Conservation (phyloP, 345 rosid species). For the Pistacia integerrima region DNA sequence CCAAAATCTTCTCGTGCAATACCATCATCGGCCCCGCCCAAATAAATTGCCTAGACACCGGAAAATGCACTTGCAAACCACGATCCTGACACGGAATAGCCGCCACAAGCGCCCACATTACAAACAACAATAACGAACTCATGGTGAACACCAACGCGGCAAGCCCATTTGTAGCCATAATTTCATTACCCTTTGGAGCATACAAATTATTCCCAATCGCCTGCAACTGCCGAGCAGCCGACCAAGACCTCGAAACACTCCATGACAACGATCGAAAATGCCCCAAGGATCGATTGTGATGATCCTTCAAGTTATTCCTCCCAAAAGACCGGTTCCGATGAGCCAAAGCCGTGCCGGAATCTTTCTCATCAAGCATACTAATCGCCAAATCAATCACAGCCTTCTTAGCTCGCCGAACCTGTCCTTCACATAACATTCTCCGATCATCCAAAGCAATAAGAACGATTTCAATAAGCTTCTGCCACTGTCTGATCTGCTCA, state of each 20-base stretch:
- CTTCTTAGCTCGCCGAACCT: slow-evolving; percentile 86
- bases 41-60: slow-evolving; percentile 61
- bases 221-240: slow-evolving; percentile 88
- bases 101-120: slow-evolving; percentile 94
- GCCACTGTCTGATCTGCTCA: slow-evolving; percentile 75
- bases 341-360: slow-evolving; percentile 44
- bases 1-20: slow-evolving; percentile 73
- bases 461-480: slow-evolving; percentile 71
- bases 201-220: slow-evolving; percentile 65
- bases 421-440: slow-evolving; percentile 71
- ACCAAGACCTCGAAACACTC: slow-evolving; percentile 98
- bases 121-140: slow-evolving; percentile 69
- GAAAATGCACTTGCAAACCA: slow-evolving; percentile 77
- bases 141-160: slow-evolving; percentile 70
- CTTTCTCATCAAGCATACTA: slow-evolving; percentile 88
- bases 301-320: slow-evolving; percentile 40
- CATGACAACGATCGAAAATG: slow-evolving; percentile 89
- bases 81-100: slow-evolving; percentile 98
- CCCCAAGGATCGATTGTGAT: slow-evolving; percentile 41
- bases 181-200: slow-evolving; percentile 59
- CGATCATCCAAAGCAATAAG: slow-evolving; percentile 54
- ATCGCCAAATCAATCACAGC: slow-evolving; percentile 79
- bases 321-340: slow-evolving; percentile 91
- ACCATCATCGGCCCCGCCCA: slow-evolving; percentile 70
- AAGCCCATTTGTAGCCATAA: slow-evolving; percentile 60